A percentile compares a stretch with the other conserved stretches of the same genome.
Conservation (phyloP, 1,284 basidiomycete species). For the Microbotryum silenes-acaulis region DNA sequence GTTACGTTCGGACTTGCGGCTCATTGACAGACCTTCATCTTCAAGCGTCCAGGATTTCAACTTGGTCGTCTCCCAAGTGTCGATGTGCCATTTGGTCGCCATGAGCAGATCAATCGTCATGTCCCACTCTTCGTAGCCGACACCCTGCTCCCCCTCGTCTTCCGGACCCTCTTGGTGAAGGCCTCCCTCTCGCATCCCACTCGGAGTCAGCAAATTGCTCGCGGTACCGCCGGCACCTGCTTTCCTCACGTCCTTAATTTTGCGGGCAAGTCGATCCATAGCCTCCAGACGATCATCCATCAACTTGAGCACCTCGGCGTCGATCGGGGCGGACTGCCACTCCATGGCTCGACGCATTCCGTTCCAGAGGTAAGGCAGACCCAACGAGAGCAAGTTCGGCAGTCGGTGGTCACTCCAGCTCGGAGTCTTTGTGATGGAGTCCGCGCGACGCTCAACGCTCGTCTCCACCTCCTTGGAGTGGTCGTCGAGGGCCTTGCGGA, state of each 20-base stretch:
- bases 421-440: neutral
- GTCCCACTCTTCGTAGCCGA: slow-evolving; percentile 32
- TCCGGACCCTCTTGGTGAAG: neutral
- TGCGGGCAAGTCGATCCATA: slow-evolving; percentile 6
- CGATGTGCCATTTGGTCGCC: slow-evolving; percentile 22
- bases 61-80: slow-evolving; percentile 24
- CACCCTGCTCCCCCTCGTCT: slow-evolving; percentile 11
- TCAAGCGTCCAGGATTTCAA: slow-evolving; percentile 25
- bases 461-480: slow-evolving; percentile 26
- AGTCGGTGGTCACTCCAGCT: slow-evolving; percentile 20
- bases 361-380: slow-evolving; percentile 32
- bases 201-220: neutral
- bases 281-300: slow-evolving; percentile 32
- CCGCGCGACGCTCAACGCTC: slow-evolving; percentile 2
- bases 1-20: neutral
- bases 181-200: no score
- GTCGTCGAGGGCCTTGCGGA: slow-evolving; percentile 32
- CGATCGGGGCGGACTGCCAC: slow-evolving; percentile 31
- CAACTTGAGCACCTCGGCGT: slow-evolving; percentile 33
- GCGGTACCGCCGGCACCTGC: neutral
- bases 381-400: slow-evolving; percentile 33
- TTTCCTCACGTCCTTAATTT: slow-evolving; percentile 10
- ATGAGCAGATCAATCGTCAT: slow-evolving; percentile 32
- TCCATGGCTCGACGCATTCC: slow-evolving; percentile 31
- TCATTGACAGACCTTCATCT: slow-evolving; percentile 16